Evolutionary conservation across 345 rosid genomes (phyloP).

Genomic region (Euphorbia peplus): DNA sequence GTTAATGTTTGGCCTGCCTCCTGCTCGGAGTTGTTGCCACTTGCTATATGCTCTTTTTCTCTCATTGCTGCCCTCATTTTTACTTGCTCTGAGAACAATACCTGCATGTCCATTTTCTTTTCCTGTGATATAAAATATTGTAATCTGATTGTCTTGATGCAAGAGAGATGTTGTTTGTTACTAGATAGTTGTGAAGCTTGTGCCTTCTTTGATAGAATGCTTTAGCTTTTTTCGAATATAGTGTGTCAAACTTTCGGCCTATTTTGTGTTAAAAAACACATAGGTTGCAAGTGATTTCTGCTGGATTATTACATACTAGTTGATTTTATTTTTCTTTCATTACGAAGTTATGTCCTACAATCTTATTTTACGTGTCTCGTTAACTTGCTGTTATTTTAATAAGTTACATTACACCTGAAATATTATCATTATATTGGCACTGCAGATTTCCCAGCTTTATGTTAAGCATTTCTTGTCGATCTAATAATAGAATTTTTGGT

Average conservation of each 20-base stretch:
- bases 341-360: background rate
- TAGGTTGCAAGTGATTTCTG: background rate
- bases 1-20: slow-evolving; percentile 41
- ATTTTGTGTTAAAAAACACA: background rate
- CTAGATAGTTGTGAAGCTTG: slow-evolving; percentile 5
- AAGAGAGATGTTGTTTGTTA: background rate
- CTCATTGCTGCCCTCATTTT: slow-evolving; percentile 71
- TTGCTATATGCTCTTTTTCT: slow-evolving; percentile 44
- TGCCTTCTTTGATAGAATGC: background rate
- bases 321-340: background rate
- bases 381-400: background rate
- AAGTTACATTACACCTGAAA: background rate
- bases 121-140: background rate
- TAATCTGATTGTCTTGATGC: background rate
- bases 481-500: slow-evolving; percentile 2
- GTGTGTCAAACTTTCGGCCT: background rate
- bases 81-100: slow-evolving; percentile 70
- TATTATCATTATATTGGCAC: background rate
- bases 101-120: slow-evolving; percentile 39
- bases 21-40: slow-evolving; percentile 38
- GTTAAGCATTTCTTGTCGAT: background rate
- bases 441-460: background rate
- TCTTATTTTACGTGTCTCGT: background rate
- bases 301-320: background rate
- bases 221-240: background rate